These are phyloP conservation scores for Diaporthe citrichinensis DNA, from an alignment of 2,329 filamentous ascomycete species.

Conservation along the genomic window DNA sequence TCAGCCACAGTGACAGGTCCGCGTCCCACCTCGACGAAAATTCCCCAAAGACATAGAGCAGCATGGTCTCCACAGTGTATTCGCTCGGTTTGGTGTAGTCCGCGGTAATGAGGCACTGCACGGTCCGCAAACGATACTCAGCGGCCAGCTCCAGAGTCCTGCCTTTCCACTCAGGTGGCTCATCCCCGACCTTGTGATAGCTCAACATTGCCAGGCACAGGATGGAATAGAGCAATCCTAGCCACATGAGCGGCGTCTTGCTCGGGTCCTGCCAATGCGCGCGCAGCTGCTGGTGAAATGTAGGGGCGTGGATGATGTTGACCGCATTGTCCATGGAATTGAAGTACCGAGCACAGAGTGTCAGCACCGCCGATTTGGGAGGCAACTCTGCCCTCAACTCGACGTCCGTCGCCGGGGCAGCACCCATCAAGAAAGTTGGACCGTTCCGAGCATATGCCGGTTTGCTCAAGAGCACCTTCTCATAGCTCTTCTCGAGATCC, in stretches of 20 bases:
- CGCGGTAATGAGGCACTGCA: slow-evolving; percentile 81
- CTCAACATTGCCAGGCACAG: slow-evolving; percentile 84
- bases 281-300: slow-evolving; percentile 81
- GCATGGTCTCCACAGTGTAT: slow-evolving; percentile 83
- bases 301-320: slow-evolving; percentile 85
- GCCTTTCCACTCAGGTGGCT: slow-evolving; percentile 84
- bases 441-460: slow-evolving; percentile 72
- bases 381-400: slow-evolving; percentile 88
- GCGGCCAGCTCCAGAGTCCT: slow-evolving; percentile 70
- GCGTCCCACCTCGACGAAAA: slow-evolving; percentile 81
- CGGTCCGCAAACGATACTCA: slow-evolving; percentile 79
- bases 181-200: slow-evolving; percentile 84
- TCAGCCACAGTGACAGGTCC: slow-evolving; percentile 76
- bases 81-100: slow-evolving; percentile 83
- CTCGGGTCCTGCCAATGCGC: slow-evolving; percentile 79
- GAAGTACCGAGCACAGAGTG: slow-evolving; percentile 90
- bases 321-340: slow-evolving; percentile 82
- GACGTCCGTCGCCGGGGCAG: slow-evolving; percentile 77
- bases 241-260: slow-evolving; percentile 82
- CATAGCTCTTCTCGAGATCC: slow-evolving; percentile 86
- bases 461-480: slow-evolving; percentile 80
- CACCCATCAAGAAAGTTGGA: slow-evolving; percentile 84
- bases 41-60: slow-evolving; percentile 83
- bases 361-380: slow-evolving; percentile 84
- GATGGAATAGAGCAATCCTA: slow-evolving; percentile 82